Evolutionary conservation across 2,329 filamentous ascomycete genomes (phyloP).

Genomic region (Phaeoacremonium minimum): DNA sequence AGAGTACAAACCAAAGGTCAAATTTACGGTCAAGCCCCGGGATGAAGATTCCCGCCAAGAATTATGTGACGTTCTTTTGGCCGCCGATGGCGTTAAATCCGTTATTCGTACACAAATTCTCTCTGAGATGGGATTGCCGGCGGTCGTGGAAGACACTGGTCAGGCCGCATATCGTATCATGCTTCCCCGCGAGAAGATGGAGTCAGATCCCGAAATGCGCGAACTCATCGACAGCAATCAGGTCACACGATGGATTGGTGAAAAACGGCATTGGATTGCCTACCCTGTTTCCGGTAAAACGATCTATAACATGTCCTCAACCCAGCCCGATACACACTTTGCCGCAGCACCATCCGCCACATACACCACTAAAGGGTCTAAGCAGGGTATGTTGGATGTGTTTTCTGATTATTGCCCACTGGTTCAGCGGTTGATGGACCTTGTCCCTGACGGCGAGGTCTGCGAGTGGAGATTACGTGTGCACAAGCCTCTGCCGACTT

Average conservation of each 20-base stretch:
- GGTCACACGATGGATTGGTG: constrained; percentile 62
- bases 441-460: constrained; percentile 60
- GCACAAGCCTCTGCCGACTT: constrained; percentile 58
- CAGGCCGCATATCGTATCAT: constrained; percentile 52
- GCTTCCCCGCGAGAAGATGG: constrained; percentile 38
- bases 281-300: constrained; percentile 60
- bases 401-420: constrained; percentile 58
- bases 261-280: constrained; percentile 62
- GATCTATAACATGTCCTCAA: constrained; percentile 63
- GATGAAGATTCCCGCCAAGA: constrained; percentile 39
- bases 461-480: constrained; percentile 63
- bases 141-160: constrained; percentile 39
- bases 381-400: constrained; percentile 54
- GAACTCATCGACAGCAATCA: constrained; percentile 51
- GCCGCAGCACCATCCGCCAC: constrained; percentile 42
- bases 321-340: constrained; percentile 57
- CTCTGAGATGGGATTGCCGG: constrained; percentile 23
- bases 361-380: constrained; percentile 60
- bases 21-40: constrained; percentile 46
- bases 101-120: constrained; percentile 36
- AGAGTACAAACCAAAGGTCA: constrained; percentile 45
- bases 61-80: constrained; percentile 45
- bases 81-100: constrained; percentile 51
- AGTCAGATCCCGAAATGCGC: constrained; percentile 44
- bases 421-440: constrained; percentile 54